Evolutionary conservation across 371 early-diverging fungal species (phyloP), one percentile per base, ranked within the genome.

Genomic region (Rhizopus arrhizus): DNA sequence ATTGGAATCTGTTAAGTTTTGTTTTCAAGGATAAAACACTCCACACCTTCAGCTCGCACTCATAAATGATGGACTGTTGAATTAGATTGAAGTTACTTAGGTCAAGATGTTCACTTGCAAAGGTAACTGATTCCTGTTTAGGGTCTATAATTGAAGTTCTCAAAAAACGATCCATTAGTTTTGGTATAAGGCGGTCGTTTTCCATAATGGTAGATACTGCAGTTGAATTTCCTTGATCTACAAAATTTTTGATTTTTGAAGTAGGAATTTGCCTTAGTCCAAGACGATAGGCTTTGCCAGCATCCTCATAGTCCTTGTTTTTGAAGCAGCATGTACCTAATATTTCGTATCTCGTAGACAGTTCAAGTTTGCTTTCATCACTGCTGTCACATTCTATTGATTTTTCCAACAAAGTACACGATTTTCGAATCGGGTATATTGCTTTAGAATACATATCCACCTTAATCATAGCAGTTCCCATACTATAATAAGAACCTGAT

Each of bases 331-430:
- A 74, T 0, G 61, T 60, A 0, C 78, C 81, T 4, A 75, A 46
- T 7, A 66, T 29, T 36, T 80, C 78, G 13, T 75, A 80, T n/a
- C 78, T 68, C 33, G 74, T 80, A 58, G 70, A 68, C 2, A 80
- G 51, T 43, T 80, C 78, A 4, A 76, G 59, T 46, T 49, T 55
- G 3, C 66, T 75, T 29, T 66, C 55, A 16, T 67, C 65, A 3
- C 69, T 62, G 0, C 55, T 48, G n/a, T 58, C 62, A 31, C 70
- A 58, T 4, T 47, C 31, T 3, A 36, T 40, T 46, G 73, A 71
- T 31, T 72, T 73, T 51, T 75, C 76, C 3, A 80, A 52, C 3
- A 77, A 41, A 2, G 64, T 35, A 36, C 76, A 72, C 5, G 76
- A 64, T 46, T 75, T 80, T 13, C 71, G 69, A 8, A 80, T 38